Percentiles rank a stretch among this genome's conserved stretches.
phyloP scores from a whole-genome alignment of 306 rosid species.

The Echinosophora koreensis region DNA sequence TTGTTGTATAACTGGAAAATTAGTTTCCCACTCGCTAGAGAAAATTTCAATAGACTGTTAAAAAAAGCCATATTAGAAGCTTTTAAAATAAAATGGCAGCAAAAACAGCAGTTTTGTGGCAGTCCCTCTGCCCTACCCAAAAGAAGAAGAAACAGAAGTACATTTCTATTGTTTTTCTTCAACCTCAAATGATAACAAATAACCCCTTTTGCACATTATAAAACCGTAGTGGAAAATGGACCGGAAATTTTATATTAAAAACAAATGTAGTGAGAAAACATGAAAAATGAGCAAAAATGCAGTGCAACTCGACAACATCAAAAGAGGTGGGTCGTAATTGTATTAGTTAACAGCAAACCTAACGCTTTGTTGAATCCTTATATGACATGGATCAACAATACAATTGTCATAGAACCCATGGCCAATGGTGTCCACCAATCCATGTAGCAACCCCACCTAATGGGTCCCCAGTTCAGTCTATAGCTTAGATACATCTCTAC shows the following conservation, averaged over 20 bases:
- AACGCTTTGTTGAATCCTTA: slow-evolving; percentile 9
- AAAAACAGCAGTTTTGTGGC: too few relatives aligned
- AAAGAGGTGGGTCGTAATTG: background rate
- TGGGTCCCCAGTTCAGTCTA: background rate
- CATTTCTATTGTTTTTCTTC: background rate
- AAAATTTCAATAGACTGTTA: background rate
- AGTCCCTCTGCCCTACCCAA: background rate
- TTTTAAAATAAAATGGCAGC: background rate
- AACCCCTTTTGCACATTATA: background rate
- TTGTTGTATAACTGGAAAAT: background rate
- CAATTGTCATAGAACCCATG: background rate
- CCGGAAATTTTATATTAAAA: too few relatives aligned
- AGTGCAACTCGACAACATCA: slow-evolving; percentile 19
- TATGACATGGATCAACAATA: slow-evolving; percentile 3
- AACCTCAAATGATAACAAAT: background rate
- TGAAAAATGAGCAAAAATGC: slow-evolving; percentile 17
- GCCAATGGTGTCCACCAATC: background rate
- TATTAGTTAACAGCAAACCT: background rate
- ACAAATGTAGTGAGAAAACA: background rate
- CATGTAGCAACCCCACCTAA: too few relatives aligned
- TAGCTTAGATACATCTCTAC: slow-evolving; percentile 2
- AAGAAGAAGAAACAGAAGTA: too few relatives aligned
- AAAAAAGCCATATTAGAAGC: background rate
- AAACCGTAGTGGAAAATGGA: background rate
- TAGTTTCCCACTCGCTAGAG: background rate